phyloP scores from a whole-genome alignment of 2,329 filamentous ascomycete species.

The Dryadomyces sulphureus region DNA sequence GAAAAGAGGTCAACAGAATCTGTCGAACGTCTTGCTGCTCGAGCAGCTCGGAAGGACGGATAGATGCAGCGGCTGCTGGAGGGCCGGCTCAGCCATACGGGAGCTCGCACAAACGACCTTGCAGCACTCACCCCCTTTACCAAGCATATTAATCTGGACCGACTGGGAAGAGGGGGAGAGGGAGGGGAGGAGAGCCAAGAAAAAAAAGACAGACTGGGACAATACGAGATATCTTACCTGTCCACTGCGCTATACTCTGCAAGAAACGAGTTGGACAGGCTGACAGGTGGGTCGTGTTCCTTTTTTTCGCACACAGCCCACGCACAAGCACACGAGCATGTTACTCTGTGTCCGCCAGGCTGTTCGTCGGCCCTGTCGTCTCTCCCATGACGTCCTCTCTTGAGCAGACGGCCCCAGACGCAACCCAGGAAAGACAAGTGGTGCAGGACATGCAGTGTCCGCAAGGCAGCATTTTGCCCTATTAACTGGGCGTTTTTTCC shows the following conservation, averaged over 20 bases:
- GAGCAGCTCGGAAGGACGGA: neutral
- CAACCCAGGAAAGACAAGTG: neutral
- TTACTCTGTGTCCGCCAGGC: neutral
- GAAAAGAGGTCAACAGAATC: neutral
- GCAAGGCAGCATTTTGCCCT: too few species aligned
- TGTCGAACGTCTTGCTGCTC: neutral
- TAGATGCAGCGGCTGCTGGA: conserved; percentile 7
- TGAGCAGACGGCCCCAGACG: neutral
- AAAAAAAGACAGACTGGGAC: neutral
- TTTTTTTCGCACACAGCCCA: neutral
- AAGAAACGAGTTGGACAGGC: neutral
- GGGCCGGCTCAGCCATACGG: conserved; percentile 19
- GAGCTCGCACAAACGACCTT: conserved; percentile 22
- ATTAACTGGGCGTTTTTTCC: neutral
- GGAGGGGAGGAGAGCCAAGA: neutral
- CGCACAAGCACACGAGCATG: neutral
- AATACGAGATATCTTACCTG: conserved; percentile 1
- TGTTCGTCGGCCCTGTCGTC: neutral
- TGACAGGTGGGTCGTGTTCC: conserved; percentile 1
- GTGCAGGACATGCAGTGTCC: neutral
- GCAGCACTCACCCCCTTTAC: neutral
- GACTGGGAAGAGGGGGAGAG: neutral
- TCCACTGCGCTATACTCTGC: neutral
- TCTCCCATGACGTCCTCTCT: neutral
- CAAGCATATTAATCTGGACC: neutral